Evolutionary conservation across 257 asterid genomes (phyloP), one percentile per base, ranked within the genome.

Genomic region (Salvia miltiorrhiza): DNA sequence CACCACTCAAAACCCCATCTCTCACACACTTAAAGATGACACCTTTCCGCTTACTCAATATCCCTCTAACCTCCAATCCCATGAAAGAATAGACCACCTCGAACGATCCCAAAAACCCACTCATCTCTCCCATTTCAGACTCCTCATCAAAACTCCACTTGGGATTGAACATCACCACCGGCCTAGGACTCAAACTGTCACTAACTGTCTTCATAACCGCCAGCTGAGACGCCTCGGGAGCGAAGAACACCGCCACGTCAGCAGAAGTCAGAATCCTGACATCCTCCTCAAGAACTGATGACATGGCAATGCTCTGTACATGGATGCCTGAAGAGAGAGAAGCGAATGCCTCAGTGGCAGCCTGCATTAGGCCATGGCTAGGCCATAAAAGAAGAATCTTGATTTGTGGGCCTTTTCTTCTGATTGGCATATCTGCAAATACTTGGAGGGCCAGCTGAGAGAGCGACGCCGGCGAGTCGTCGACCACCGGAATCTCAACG

Each of bases 21-120:
- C 65, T 83, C 20, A 78, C 96, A 77, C 85, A 85, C 81, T 81
- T 94, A 39, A 91, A 87, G 48, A 91, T 70, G 77, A 85, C 88
- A 23, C 95, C 97, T 77, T 87, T 91, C 81, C 90, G 85, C 80
- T 79, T 86, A 28, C 85, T 84, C 55, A 88, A 77, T 49, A 90
- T 71, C 69, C 97, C 96, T 79, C 85, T 84, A 35, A 90, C 97
- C 70, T 90, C 96, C 86, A 93, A 83, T 6, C 98, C 98, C 79
- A 80, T 81, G 65, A 90, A 93, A 28, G 97, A 88, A 79, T 86
- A 90, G 63, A 93, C 86, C 28, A 85, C 95, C 16, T 93, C 95
- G 63, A 90, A 93, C 24, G 92, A 88, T 19, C 90, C 85, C 69
- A 87, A 83, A 68, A 93, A 88, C 17, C 82, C 76, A 45, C 86